Evolutionary conservation across 2,329 filamentous ascomycete species (phyloP).

Genomic region (Onygenales sp.): DNA sequence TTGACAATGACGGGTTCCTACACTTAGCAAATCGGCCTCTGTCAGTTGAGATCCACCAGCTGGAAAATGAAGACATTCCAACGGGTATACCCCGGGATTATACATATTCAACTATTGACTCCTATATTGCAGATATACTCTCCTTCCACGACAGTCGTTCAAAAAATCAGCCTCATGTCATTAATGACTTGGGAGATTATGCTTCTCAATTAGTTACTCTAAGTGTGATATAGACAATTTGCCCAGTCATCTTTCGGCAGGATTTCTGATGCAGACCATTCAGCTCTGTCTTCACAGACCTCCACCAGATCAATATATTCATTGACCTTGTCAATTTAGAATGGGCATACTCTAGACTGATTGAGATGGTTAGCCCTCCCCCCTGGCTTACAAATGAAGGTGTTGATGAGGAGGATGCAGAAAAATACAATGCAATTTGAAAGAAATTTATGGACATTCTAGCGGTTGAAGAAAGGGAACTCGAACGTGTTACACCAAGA

Average conservation of each 20-base stretch:
- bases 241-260: conserved; percentile 17
- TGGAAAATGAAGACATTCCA: conserved; percentile 20
- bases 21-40: conserved; percentile 17
- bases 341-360: conserved; percentile 22
- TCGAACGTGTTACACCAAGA: not conserved
- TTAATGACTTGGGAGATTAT: conserved; percentile 15
- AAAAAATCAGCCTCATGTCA: conserved; percentile 19
- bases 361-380: conserved; percentile 20
- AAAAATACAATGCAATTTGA: conserved; percentile 5
- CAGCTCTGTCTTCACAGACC: conserved; percentile 26
- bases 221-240: conserved; percentile 20
- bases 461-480: conserved; percentile 4
- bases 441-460: conserved; percentile 9
- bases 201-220: conserved; percentile 20
- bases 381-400: conserved; percentile 18
- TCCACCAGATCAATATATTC: conserved; percentile 30
- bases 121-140: conserved; percentile 19
- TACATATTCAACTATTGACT: conserved; percentile 17
- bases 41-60: conserved; percentile 14
- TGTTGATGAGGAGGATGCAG: conserved; percentile 12
- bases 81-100: conserved; percentile 14
- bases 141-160: conserved; percentile 18
- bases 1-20: conserved; percentile 18
- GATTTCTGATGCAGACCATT: conserved; percentile 27
- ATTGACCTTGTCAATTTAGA: conserved; percentile 25